A percentile compares a stretch with the other conserved stretches of the same genome.
These are phyloP conservation scores for Coprinellus aureogranulatus DNA, from an alignment of 768 basidiomycete genomes.

Conservation along the genomic window DNA sequence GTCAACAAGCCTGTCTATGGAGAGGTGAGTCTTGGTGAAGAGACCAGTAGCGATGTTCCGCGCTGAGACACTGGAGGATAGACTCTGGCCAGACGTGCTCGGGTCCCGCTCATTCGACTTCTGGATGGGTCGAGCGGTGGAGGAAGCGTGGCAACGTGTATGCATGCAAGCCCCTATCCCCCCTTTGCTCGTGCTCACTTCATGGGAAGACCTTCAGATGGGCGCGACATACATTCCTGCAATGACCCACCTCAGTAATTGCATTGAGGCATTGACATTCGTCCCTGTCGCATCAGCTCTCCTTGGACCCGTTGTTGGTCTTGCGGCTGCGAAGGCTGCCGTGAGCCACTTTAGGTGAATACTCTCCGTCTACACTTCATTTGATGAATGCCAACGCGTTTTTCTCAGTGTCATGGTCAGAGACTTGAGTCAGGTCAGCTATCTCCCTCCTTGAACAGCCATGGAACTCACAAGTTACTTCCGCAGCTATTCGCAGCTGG, in stretches of 20 bases:
- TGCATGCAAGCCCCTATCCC: neutral
- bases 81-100: constrained; percentile 31
- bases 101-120: constrained; percentile 38
- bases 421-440: constrained; percentile 28
- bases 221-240: constrained; percentile 40
- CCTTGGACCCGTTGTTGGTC: constrained; percentile 39
- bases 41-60: neutral
- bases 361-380: neutral
- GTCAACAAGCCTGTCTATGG: constrained; percentile 37
- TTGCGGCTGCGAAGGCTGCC: constrained; percentile 39
- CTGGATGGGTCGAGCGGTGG: constrained; percentile 43
- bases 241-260: constrained; percentile 32
- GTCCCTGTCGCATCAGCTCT: constrained; percentile 38
- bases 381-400: neutral
- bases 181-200: neutral
- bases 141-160: constrained; percentile 39
- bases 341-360: constrained; percentile 36
- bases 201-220: constrained; percentile 27
- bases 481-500: constrained; percentile 34
- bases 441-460: neutral
- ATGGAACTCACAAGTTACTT: neutral
- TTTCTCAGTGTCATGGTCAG: constrained; percentile 38
- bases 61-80: constrained; percentile 8
- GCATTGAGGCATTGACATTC: constrained; percentile 37
- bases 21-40: constrained; percentile 24